Conservation (phyloP, 1,284 basidiomycete species). For the Trichosporon asahii region DNA sequence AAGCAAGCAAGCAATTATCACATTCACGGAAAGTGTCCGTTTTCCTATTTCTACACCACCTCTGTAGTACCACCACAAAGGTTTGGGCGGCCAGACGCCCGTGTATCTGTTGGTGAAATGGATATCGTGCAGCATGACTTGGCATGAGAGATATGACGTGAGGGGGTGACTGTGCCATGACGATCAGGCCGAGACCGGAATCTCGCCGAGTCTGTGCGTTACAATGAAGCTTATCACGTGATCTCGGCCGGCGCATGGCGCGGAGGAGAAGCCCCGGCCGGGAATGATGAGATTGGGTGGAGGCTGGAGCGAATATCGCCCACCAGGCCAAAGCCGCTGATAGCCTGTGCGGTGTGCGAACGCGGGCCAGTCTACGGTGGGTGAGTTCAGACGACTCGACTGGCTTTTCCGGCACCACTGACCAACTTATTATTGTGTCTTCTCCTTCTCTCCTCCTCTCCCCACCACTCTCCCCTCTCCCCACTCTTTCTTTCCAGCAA, state of each 20-base stretch:
- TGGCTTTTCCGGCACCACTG: background rate
- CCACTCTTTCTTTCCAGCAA: background rate
- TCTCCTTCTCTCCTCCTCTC: background rate
- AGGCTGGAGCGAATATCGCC: background rate
- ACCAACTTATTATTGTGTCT: background rate
- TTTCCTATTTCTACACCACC: background rate
- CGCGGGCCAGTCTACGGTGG: background rate
- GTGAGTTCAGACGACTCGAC: background rate
- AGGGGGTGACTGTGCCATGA: background rate
- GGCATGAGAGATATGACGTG: constrained; percentile 2
- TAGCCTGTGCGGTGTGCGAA: background rate
- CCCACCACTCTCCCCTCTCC: background rate
- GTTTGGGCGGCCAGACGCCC: constrained; percentile 3
- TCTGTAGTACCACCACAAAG: background rate
- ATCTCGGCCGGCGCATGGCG: constrained; percentile 8
- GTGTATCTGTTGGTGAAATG: constrained; percentile 12
- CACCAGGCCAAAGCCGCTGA: background rate
- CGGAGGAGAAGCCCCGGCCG: constrained; percentile 9
- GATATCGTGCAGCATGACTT: background rate
- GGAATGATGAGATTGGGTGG: background rate
- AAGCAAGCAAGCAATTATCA: background rate
- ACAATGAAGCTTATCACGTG: background rate
- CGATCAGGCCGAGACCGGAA: background rate
- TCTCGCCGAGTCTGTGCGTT: background rate
- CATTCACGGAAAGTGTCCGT: constrained; percentile 7